A percentile compares a stretch with the other conserved stretches of the same genome.
These are phyloP conservation scores for Lasiodiplodia hormozganensis DNA, from an alignment of 2,329 filamentous ascomycete genomes.

Conservation along the genomic window DNA sequence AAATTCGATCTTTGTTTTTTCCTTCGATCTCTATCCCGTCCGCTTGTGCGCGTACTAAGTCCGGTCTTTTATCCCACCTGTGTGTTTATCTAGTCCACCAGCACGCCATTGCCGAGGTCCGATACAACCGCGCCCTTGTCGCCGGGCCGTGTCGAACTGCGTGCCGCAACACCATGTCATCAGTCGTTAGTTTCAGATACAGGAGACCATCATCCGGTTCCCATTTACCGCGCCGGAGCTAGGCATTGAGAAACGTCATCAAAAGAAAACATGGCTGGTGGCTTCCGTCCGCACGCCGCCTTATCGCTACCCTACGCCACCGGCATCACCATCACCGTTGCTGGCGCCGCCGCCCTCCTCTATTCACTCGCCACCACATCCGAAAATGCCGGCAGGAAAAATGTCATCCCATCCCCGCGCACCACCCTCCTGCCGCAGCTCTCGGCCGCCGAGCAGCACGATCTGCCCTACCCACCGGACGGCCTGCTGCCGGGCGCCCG, in stretches of 20 bases:
- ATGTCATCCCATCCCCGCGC: constrained; percentile 37
- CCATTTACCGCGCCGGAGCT: neutral
- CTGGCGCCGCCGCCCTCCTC: neutral
- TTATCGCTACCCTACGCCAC: constrained; percentile 1
- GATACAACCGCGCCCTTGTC: no score
- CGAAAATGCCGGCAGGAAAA: constrained; percentile 29
- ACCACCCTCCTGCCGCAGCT: constrained; percentile 39
- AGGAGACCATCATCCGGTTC: neutral
- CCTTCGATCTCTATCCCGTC: neutral
- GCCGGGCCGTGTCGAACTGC: neutral
- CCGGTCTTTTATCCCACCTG: neutral
- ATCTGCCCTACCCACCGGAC: constrained; percentile 69
- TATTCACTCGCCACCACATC: constrained; percentile 34
- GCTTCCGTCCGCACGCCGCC: neutral
- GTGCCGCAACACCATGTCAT: neutral
- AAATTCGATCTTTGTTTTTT: no score
- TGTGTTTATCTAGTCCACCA: no score
- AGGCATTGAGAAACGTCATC: neutral
- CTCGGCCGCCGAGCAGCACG: constrained; percentile 36
- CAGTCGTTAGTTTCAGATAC: neutral
- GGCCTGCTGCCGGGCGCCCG: constrained; percentile 70
- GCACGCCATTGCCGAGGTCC: constrained; percentile 13
- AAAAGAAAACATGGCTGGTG: neutral
- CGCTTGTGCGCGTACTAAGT: neutral
- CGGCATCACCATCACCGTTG: neutral